Base-by-base conservation (phyloP, 1,139 yeast genomes). In the Wickerhamomyces sp. region DNA sequence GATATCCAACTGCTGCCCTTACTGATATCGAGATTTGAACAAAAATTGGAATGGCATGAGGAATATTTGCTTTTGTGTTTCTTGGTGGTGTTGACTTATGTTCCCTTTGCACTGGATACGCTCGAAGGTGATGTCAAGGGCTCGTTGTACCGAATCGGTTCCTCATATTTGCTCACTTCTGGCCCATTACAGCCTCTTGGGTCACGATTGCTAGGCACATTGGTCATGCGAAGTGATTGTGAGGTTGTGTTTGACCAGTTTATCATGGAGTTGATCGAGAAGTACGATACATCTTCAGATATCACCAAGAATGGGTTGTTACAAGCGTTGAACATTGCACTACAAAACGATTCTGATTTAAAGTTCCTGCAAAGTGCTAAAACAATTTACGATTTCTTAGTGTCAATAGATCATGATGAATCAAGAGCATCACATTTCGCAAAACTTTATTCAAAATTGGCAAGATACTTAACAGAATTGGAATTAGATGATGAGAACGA, bases 61-160 rank as follows among this genome's bases (percentile, higher is more conserved):
- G 54, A 67, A 10, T 85, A 75, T 46, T 56, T 79, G 4, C 55
- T 78, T 29, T 58, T 87, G n/a, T 61, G 84, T 7, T 88, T 96
- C 95, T 62, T 86, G 13, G 70, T 83, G 1, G 75, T 80, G 20
- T 59, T 87, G 15, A 72, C 78, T 0, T 59, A 84, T 23, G 77
- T 79, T 0, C 96, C 97, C 0, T 88, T 88, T 51, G 68, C 72
- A 4, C 61, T 88, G 28, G 58, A 55, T 1, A 51, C 61, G 0
- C 60, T 81, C 29, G 62, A 61, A 12, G 42, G 47, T 0, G 53
- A 57, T 5, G 44, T 75, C 11, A 60, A 68, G 2, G 35, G 44
- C 0, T 36, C 57, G 7, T 48, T 84, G 0, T 67, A 62, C 36
- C 33, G 47, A 0, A 44, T 68, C 8, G 68, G 70, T 3, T 18